Evolutionary conservation across 2,329 filamentous ascomycete species (phyloP).

Genomic region (Ceratocystiopsis brevicomis): DNA sequence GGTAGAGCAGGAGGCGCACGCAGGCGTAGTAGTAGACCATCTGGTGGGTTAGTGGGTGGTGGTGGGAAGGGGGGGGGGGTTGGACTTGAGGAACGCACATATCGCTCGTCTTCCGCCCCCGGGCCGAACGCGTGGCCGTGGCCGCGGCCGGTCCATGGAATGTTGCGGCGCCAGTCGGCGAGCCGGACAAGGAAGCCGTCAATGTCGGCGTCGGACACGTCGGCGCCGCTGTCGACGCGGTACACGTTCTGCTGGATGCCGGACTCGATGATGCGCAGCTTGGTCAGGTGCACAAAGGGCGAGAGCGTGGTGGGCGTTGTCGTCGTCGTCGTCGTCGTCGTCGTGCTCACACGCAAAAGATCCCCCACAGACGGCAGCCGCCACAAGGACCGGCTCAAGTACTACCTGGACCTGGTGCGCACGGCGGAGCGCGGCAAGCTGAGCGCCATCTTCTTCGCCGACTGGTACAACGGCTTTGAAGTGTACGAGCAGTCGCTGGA

Average conservation of each 20-base stretch:
- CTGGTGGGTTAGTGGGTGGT: neutral
- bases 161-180: too few species aligned
- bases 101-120: neutral
- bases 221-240: too few species aligned
- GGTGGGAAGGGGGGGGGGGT: neutral
- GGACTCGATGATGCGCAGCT: neutral
- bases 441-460: constrained; percentile 5
- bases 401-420: constrained; percentile 1
- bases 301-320: neutral
- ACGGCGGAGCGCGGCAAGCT: constrained; percentile 2
- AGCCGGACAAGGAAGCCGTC: too few species aligned
- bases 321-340: neutral
- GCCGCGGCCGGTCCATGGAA: too few species aligned
- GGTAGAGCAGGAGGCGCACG: too few species aligned
- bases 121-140: constrained; percentile 1
- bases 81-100: too few species aligned
- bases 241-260: too few species aligned
- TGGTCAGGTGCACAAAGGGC: neutral
- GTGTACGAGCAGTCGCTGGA: constrained; percentile 4
- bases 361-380: neutral
- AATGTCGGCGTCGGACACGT: too few species aligned
- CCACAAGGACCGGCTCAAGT: constrained; percentile 1
- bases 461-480: constrained; percentile 5
- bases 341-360: too few species aligned
- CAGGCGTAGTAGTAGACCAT: too few species aligned